A percentile compares a stretch with the other conserved stretches of the same genome.
Evolutionary conservation across 2,329 filamentous ascomycete genomes (phyloP).

Genomic region (Aspergillus ruber): DNA sequence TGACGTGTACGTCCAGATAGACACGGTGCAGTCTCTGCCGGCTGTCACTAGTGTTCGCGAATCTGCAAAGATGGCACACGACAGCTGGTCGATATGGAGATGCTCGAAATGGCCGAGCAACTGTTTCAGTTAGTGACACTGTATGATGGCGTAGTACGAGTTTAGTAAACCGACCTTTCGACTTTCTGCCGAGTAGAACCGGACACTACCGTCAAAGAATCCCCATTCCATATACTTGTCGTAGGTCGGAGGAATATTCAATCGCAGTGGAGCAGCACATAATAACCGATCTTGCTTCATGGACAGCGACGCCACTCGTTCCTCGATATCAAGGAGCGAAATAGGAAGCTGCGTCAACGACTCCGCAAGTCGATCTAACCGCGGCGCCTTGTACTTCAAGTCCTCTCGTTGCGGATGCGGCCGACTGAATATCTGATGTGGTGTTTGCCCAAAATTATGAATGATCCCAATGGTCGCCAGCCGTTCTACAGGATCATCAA

Average conservation of each 20-base stretch:
- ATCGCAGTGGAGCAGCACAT: slow-evolving; percentile 73
- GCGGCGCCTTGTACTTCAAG: slow-evolving; percentile 55
- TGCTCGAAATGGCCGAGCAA: slow-evolving; percentile 87
- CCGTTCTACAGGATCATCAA: slow-evolving; percentile 79
- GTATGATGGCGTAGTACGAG: not conserved
- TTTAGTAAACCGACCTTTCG: slow-evolving; percentile 52
- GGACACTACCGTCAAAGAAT: slow-evolving; percentile 84
- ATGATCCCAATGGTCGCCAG: slow-evolving; percentile 91
- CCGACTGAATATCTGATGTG: slow-evolving; percentile 83
- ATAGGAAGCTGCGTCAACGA: slow-evolving; percentile 71
- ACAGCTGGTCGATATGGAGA: slow-evolving; percentile 83
- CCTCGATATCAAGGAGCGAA: slow-evolving; percentile 68
- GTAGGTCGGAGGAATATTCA: slow-evolving; percentile 79
- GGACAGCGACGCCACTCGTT: slow-evolving; percentile 72
- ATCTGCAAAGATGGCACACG: slow-evolving; percentile 76
- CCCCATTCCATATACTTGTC: slow-evolving; percentile 96
- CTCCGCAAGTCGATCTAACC: slow-evolving; percentile 72
- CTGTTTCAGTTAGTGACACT: slow-evolving; percentile 18
- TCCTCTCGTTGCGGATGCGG: slow-evolving; percentile 73
- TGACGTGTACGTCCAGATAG: slow-evolving; percentile 68
- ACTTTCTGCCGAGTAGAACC: slow-evolving; percentile 81
- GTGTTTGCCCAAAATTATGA: slow-evolving; percentile 97
- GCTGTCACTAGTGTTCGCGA: slow-evolving; percentile 86
- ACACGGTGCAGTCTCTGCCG: slow-evolving; percentile 85
- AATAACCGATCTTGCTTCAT: slow-evolving; percentile 75